Conservation (phyloP, 1,284 basidiomycete species). For the Ceratobasidium sp. region DNA sequence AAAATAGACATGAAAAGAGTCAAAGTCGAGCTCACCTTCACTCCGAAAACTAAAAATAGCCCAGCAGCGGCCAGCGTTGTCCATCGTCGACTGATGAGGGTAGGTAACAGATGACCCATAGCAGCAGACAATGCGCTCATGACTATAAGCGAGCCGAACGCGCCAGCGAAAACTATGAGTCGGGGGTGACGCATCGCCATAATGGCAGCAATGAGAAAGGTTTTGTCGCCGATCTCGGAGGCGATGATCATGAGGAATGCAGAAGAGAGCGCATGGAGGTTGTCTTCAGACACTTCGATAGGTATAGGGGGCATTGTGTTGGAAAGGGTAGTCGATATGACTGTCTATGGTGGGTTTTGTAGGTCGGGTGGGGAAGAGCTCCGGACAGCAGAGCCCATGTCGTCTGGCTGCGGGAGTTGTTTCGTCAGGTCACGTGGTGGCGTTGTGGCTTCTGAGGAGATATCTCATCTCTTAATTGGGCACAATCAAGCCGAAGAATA, state of each 20-base stretch:
- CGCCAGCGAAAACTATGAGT: constrained; percentile 88
- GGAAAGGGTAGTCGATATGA: no score
- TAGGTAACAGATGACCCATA: constrained; percentile 87
- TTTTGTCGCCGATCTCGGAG: constrained; percentile 97
- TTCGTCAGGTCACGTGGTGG: no score
- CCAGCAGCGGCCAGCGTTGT: constrained; percentile 84
- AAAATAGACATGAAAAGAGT: no score
- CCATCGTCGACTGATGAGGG: constrained; percentile 83
- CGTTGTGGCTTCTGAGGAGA: no score
- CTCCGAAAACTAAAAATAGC: constrained; percentile 89
- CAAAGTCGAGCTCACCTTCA: constrained; percentile 59
- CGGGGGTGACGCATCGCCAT: constrained; percentile 95
- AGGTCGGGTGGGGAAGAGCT: no score
- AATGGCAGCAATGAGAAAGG: constrained; percentile 96
- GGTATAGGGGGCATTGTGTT: constrained; percentile 25
- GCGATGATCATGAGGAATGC: constrained; percentile 90
- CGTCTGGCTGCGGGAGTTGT: no score
- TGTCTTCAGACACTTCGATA: constrained; percentile 17
- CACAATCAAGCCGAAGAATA: no score
- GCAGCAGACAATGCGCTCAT: constrained; percentile 94
- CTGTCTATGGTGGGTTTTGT: no score
- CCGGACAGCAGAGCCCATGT: no score
- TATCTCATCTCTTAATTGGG: no score
- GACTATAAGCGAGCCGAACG: constrained; percentile 87
- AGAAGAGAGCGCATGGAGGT: constrained; percentile 69